phyloP scores from a whole-genome alignment of 2,329 filamentous ascomycete genomes.

The Tolypocladium capitatum region DNA sequence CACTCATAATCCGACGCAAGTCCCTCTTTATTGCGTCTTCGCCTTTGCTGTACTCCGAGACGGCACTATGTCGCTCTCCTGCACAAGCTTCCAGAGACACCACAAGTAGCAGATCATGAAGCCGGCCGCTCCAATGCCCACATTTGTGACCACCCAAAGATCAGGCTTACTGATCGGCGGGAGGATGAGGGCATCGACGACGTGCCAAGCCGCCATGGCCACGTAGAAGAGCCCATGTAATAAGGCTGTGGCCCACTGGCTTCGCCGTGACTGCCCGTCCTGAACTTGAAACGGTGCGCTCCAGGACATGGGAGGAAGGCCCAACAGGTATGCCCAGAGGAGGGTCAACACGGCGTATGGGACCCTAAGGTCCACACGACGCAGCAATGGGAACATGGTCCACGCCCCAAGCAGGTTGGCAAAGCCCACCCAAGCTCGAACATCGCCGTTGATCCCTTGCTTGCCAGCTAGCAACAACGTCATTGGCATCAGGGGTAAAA shows the following conservation, averaged over 20 bases:
- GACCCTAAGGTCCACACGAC: conserved; percentile 68
- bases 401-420: conserved; percentile 80
- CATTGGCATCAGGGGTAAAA: conserved; percentile 87
- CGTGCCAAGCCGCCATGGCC: conserved; percentile 70
- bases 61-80: conserved; percentile 42
- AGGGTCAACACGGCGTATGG: conserved; percentile 77
- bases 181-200: conserved; percentile 52
- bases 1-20: neutral
- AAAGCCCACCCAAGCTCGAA: conserved; percentile 87
- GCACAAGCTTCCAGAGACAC: conserved; percentile 61
- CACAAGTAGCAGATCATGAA: conserved; percentile 84
- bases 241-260: conserved; percentile 45
- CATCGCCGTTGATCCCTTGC: conserved; percentile 62
- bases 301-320: conserved; percentile 66
- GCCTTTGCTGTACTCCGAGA: conserved; percentile 15
- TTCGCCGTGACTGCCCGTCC: conserved; percentile 20
- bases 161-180: conserved; percentile 74
- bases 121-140: conserved; percentile 70
- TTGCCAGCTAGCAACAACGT: conserved; percentile 71
- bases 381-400: conserved; percentile 88
- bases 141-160: conserved; percentile 87
- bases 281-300: conserved; percentile 52
- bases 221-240: conserved; percentile 67
- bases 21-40: conserved; percentile 20
- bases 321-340: conserved; percentile 84